These are phyloP conservation scores for Populus euphratica DNA, from an alignment of 345 rosid species.

Conservation along the genomic window DNA sequence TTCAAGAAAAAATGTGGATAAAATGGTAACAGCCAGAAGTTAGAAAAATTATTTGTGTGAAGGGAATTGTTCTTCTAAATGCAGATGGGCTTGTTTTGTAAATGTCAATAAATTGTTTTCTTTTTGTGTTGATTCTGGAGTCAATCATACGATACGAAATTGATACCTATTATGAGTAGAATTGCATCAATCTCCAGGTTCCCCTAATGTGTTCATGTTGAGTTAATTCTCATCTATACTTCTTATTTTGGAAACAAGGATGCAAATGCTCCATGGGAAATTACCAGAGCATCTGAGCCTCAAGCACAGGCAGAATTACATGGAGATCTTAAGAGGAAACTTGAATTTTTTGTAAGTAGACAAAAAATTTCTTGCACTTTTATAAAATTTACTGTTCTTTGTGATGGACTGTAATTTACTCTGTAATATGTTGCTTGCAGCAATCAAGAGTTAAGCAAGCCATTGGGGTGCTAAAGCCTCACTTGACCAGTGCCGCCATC, in stretches of 20 bases:
- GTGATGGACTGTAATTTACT: neutral
- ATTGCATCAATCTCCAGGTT: neutral
- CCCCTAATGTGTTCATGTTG: neutral
- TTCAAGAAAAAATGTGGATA: neutral
- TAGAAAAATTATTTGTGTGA: neutral
- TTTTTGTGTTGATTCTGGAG: neutral
- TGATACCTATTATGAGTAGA: neutral
- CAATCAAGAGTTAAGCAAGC: slow-evolving; percentile 55
- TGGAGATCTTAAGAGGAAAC: slow-evolving; percentile 55
- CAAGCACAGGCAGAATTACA: slow-evolving; percentile 25
- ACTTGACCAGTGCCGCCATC: slow-evolving; percentile 26
- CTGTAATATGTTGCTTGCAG: slow-evolving; percentile 37
- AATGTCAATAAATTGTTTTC: neutral
- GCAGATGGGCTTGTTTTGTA: neutral
- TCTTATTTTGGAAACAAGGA: slow-evolving; percentile 24
- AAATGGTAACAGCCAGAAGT: neutral
- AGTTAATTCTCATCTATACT: neutral
- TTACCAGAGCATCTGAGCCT: slow-evolving; percentile 21
- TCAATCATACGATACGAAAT: neutral
- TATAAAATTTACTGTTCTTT: neutral
- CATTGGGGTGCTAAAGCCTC: slow-evolving; percentile 43
- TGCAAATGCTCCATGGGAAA: slow-evolving; percentile 1
- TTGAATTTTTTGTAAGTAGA: slow-evolving; percentile 56
- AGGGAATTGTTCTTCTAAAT: neutral
- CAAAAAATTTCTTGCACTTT: neutral